A percentile compares a stretch with the other conserved stretches of the same genome.
phyloP scores from a whole-genome alignment of 345 rosid species.

The Noccaea bulbosa region DNA sequence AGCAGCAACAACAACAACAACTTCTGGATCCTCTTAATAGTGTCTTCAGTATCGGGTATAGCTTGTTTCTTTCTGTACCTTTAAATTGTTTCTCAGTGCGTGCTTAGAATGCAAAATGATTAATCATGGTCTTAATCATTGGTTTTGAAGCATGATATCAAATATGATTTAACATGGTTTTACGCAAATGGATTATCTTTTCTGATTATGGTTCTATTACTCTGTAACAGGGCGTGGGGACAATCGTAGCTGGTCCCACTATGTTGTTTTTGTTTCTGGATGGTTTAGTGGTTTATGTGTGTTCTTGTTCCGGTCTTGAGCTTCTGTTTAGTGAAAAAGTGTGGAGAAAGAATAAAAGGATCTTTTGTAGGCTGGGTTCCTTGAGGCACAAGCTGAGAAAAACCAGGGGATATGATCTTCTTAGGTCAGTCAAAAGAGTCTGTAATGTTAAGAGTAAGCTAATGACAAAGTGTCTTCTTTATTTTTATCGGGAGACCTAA shows the following conservation, averaged over 20 bases:
- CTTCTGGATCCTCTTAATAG: constrained; percentile 81
- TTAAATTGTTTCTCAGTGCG: not conserved
- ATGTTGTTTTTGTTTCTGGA: constrained; percentile 4
- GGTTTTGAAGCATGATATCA: not conserved
- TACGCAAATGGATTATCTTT: not conserved
- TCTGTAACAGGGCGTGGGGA: constrained; percentile 33
- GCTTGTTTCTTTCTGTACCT: not conserved
- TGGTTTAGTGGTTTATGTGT: constrained; percentile 5
- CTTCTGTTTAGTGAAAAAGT: not conserved
- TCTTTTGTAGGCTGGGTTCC: constrained; percentile 21
- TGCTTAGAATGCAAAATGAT: not conserved
- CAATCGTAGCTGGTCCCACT: constrained; percentile 15
- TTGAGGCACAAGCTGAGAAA: constrained; percentile 11
- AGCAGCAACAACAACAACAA: constrained; percentile 46
- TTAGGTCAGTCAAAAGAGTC: constrained; percentile 24
- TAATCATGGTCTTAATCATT: too few species aligned
- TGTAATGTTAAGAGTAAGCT: constrained; percentile 19
- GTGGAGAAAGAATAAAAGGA: constrained; percentile 10
- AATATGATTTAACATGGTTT: not conserved
- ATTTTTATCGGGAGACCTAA: not conserved
- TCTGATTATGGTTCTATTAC: not conserved
- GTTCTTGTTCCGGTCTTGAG: not conserved
- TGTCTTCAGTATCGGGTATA: constrained; percentile 74
- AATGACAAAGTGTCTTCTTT: constrained; percentile 12
- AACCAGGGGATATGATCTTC: constrained; percentile 4